Evolutionary conservation across 805 yeast species (phyloP), one percentile per base, ranked within the genome.

Genomic region (Kodamaea kakaduensis): DNA sequence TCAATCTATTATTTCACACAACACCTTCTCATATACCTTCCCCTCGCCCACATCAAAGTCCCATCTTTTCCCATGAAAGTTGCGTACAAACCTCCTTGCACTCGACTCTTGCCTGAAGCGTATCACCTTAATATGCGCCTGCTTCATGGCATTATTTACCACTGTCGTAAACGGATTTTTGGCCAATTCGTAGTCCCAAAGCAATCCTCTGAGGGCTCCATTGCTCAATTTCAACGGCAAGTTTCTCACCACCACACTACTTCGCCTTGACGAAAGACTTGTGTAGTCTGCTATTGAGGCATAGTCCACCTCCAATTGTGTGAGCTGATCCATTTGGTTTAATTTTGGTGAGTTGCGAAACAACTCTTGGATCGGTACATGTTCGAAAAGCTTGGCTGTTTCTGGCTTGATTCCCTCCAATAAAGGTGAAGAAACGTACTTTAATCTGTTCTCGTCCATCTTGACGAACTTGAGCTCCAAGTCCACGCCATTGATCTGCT

Each of bases 151-250:
- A 37, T 65, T 60, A 7, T 42, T 42, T 4, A 45, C 30, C 3
- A 65, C 43, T 3, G 51, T 47, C 8, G 51, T 47, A 15, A 60
- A 44, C 5, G 45, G 48, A 4, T 37, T 36, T 8, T 15, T 36
- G 5, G 63, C 67, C 31, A 77, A 55, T 4, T 67, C 67, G 42
- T 72, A 74, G 37, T 73, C 71, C 79, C 81, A 76, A 1, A 77
- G 52, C 7, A 64, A 41, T 20, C 56, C 47, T 3, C 58, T 56
- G 2, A 77, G 38, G 3, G 70, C 64, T 1, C 45, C 47, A n/a
- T 50, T 52, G 0, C 61, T 54, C 14, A 74, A 44, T 4, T 66
- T 68, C 22, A 60, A 51, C 0, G 83, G 83, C 2, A 75, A 50
- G 41, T 76, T 73, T 25, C 59, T 54, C 2, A 75, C 67, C 2